Conservation (phyloP, 2,329 filamentous ascomycete genomes). For the Mycosphaerelloides madeirae region DNA sequence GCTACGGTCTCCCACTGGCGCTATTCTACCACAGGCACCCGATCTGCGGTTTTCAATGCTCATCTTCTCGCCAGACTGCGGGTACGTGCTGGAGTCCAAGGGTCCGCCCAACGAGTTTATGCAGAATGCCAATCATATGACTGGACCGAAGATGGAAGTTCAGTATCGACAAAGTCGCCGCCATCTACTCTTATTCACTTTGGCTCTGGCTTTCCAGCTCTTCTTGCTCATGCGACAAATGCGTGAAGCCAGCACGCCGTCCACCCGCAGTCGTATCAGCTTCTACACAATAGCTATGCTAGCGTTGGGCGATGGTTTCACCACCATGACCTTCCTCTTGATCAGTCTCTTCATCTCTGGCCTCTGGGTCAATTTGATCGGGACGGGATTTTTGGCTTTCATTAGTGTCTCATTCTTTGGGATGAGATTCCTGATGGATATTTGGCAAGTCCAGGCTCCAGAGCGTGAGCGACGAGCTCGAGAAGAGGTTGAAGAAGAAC, state of each 20-base stretch:
- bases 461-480: constrained; percentile 42
- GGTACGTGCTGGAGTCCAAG: constrained; percentile 60
- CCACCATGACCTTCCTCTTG: constrained; percentile 50
- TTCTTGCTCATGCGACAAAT: constrained; percentile 57
- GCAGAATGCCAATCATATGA: constrained; percentile 49
- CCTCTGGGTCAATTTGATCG: constrained; percentile 52
- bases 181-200: constrained; percentile 50
- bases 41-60: constrained; percentile 56
- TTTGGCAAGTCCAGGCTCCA: constrained; percentile 60
- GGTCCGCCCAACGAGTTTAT: constrained; percentile 52
- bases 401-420: constrained; percentile 59
- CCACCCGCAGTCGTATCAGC: constrained; percentile 59
- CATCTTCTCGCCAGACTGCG: constrained; percentile 62
- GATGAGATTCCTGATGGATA: constrained; percentile 62
- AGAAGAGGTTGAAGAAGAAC: constrained; percentile 37
- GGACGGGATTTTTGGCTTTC: constrained; percentile 55
- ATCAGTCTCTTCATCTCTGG: constrained; percentile 53
- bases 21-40: constrained; percentile 48
- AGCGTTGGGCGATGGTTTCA: constrained; percentile 57
- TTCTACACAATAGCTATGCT: constrained; percentile 61
- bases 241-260: constrained; percentile 61
- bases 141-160: constrained; percentile 55
- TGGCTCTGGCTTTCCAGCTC: constrained; percentile 50
- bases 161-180: constrained; percentile 44
- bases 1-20: constrained; percentile 55